Conservation (phyloP, 228 moss, liverwort and hornwort genomes). For the Sphagnum magellanicum region DNA sequence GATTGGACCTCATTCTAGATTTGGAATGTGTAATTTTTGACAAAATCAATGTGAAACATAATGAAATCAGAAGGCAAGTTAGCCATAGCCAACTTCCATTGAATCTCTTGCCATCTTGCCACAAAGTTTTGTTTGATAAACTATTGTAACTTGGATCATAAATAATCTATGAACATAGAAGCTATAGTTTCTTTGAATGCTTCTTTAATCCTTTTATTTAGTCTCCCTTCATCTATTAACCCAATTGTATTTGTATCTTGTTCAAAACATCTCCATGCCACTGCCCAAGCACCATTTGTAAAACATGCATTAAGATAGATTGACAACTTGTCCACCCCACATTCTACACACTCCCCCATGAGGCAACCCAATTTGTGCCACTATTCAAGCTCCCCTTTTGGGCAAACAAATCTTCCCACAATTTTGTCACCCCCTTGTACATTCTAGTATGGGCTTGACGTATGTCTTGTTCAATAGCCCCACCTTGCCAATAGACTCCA, state of each 20-base stretch:
- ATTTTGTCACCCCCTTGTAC: too few relatives aligned
- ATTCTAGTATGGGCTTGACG: too few relatives aligned
- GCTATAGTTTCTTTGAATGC: background rate
- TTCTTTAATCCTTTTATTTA: background rate
- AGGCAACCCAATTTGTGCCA: too few relatives aligned
- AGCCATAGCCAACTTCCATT: background rate
- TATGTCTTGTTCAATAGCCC: too few relatives aligned
- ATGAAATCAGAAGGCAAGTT: background rate
- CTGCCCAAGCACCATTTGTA: too few relatives aligned
- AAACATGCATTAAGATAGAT: too few relatives aligned
- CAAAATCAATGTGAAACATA: background rate
- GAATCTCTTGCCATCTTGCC: background rate
- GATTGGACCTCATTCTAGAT: background rate
- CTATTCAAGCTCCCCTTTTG: too few relatives aligned
- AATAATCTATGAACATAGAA: background rate
- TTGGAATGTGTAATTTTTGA: background rate
- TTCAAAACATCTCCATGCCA: conserved; percentile 2
- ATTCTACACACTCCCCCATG: too few relatives aligned
- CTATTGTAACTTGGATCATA: background rate
- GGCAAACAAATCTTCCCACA: too few relatives aligned
- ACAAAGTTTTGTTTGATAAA: conserved; percentile 2
- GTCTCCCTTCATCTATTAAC: background rate
- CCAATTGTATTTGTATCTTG: background rate
- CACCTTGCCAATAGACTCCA: too few relatives aligned
- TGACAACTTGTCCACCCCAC: too few relatives aligned